Conservation (phyloP, 768 basidiomycete species). For the Boletellus ananiceps region DNA sequence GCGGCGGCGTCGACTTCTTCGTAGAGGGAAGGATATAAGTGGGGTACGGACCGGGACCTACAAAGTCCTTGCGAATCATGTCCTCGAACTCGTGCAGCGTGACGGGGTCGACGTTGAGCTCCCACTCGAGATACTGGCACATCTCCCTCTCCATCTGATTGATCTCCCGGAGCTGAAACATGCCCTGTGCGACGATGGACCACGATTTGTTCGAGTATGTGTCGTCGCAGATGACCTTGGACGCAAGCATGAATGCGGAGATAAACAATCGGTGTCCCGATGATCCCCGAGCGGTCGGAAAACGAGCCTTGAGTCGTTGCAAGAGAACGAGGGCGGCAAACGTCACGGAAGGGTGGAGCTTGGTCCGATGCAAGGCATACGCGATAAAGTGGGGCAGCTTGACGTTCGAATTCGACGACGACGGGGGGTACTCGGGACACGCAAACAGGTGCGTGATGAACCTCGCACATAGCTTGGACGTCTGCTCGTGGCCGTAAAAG, state of each 20-base stretch:
- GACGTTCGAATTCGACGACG: slow-evolving; percentile 27
- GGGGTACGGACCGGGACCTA: slow-evolving; percentile 52
- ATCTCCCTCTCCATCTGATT: slow-evolving; percentile 82
- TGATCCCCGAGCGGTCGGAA: slow-evolving; percentile 72
- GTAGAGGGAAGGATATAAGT: slow-evolving; percentile 58
- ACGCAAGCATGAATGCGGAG: slow-evolving; percentile 69
- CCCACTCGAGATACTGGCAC: slow-evolving; percentile 91
- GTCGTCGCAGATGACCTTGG: slow-evolving; percentile 87
- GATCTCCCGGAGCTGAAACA: slow-evolving; percentile 74
- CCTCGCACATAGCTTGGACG: slow-evolving; percentile 63
- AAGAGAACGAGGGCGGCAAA: slow-evolving; percentile 44
- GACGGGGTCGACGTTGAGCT: slow-evolving; percentile 66
- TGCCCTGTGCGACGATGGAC: slow-evolving; percentile 84
- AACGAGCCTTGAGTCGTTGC: slow-evolving; percentile 62
- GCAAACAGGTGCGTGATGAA: slow-evolving; percentile 85
- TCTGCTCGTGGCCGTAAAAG: slow-evolving; percentile 61
- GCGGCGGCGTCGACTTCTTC: slow-evolving; percentile 50
- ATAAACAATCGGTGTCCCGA: slow-evolving; percentile 70
- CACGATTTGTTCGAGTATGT: slow-evolving; percentile 93
- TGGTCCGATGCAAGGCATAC: slow-evolving; percentile 63
- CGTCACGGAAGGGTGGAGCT: slow-evolving; percentile 51
- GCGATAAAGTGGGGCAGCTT: slow-evolving; percentile 59
- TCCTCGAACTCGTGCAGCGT: slow-evolving; percentile 59
- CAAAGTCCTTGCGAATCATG: slow-evolving; percentile 58
- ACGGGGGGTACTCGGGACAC: slow-evolving; percentile 77